phyloP scores from a whole-genome alignment of 371 early-diverging fungal genomes.

The Vairimorpha ceranae region DNA sequence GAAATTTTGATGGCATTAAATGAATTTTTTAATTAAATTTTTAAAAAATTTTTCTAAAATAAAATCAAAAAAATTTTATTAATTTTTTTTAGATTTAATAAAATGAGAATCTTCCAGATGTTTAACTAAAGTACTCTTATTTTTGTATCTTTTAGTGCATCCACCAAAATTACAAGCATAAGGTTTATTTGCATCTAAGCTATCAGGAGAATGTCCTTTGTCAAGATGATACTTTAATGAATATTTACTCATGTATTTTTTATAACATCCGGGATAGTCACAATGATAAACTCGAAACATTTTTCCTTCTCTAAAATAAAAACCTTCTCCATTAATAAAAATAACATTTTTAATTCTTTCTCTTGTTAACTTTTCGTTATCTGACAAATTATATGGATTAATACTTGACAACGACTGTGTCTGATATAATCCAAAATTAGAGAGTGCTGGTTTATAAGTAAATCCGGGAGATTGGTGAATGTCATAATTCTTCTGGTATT shows the following conservation, averaged over 20 bases:
- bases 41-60: no score
- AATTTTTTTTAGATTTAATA: neutral
- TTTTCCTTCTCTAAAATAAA: neutral
- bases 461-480: neutral
- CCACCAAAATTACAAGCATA: neutral
- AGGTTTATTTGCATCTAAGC: neutral
- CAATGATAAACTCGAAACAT: neutral
- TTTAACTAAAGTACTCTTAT: conserved; percentile 9
- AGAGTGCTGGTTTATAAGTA: neutral
- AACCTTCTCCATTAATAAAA: neutral
- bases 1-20: no score
- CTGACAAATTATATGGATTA: neutral
- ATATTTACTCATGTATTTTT: conserved; percentile 7
- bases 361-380: neutral
- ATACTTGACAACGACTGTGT: neutral
- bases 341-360: conserved; percentile 3
- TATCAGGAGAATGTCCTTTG: neutral
- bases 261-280: neutral
- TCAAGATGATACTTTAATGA: conserved; percentile 2
- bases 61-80: no score
- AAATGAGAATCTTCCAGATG: neutral
- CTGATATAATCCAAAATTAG: neutral
- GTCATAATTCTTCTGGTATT: conserved; percentile 9
- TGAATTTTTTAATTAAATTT: no score
- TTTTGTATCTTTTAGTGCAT: conserved; percentile 5